A percentile compares a stretch with the other conserved stretches of the same genome.
Evolutionary conservation across 225 moss, liverwort and hornwort genomes (phyloP).

Genomic region (Straminergon stramineum): DNA sequence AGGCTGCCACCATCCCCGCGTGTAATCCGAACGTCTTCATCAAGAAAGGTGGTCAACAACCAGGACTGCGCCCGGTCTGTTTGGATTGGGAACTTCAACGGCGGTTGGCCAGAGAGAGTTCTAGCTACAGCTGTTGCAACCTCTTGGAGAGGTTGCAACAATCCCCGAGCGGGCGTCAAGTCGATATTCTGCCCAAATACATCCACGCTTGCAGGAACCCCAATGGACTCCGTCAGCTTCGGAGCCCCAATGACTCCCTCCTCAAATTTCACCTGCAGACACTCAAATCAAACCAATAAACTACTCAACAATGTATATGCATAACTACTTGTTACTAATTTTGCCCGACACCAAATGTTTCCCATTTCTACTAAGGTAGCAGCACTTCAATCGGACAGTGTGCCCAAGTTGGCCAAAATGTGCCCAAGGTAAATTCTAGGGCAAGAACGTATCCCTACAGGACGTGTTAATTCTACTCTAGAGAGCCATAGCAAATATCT

Average conservation of each 20-base stretch:
- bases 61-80: conserved; percentile 74
- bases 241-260: conserved; percentile 81
- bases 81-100: conserved; percentile 76
- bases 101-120: conserved; percentile 78
- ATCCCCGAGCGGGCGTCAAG: conserved; percentile 45
- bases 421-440: background rate
- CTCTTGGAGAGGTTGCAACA: conserved; percentile 72
- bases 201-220: conserved; percentile 62
- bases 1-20: conserved; percentile 88
- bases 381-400: background rate
- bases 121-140: conserved; percentile 53
- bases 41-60: conserved; percentile 92
- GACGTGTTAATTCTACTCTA: background rate
- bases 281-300: background rate
- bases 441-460: background rate
- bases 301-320: background rate
- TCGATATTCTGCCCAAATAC: conserved; percentile 75
- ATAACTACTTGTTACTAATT: background rate
- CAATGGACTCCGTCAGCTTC: conserved; percentile 56
- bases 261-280: conserved; percentile 80
- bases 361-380: background rate
- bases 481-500: background rate
- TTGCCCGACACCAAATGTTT: background rate
- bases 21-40: conserved; percentile 83
- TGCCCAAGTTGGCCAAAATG: background rate